These are phyloP conservation scores for Metschnikowia peoriensis DNA, from an alignment of 805 yeast species.

Conservation along the genomic window DNA sequence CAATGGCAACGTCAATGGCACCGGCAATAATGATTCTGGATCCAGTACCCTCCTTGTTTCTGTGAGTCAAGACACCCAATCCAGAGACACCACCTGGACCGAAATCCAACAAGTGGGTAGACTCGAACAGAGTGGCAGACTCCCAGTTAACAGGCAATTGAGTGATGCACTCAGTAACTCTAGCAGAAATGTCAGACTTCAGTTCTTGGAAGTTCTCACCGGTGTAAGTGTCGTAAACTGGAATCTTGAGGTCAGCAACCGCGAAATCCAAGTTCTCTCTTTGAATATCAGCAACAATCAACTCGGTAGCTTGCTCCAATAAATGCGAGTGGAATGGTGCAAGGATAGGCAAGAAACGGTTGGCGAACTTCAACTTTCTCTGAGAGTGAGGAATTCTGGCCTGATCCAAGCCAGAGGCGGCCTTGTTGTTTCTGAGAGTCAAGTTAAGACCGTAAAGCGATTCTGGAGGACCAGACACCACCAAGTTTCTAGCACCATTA, in stretches of 20 bases:
- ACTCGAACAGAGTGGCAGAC: slow-evolving; percentile 70
- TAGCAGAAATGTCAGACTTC: slow-evolving; percentile 49
- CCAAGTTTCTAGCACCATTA: slow-evolving; percentile 95
- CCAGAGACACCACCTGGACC: slow-evolving; percentile 99
- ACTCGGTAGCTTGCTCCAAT: slow-evolving; percentile 66
- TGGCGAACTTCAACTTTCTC: slow-evolving; percentile 90
- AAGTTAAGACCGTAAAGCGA: slow-evolving; percentile 93
- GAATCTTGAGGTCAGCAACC: slow-evolving; percentile 61
- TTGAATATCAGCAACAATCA: slow-evolving; percentile 58
- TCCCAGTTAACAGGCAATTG: slow-evolving; percentile 95
- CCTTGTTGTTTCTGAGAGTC: slow-evolving; percentile 89
- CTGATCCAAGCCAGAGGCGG: slow-evolving; percentile 92
- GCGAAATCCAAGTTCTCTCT: slow-evolving; percentile 57
- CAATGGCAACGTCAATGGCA: slow-evolving; percentile 64
- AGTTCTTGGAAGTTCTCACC: slow-evolving; percentile 71
- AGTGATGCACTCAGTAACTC: slow-evolving; percentile 81
- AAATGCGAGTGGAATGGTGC: slow-evolving; percentile 97
- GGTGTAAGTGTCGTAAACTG: slow-evolving; percentile 86
- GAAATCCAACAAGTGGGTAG: slow-evolving; percentile 91
- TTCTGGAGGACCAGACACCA: slow-evolving; percentile 97
- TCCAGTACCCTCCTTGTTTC: slow-evolving; percentile 99
- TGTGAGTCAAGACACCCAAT: slow-evolving; percentile 90
- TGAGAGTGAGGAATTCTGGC: slow-evolving; percentile 90
- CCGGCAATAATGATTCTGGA: slow-evolving; percentile 93
- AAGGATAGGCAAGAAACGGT: slow-evolving; percentile 90